Evolutionary conservation across 768 basidiomycete species (phyloP), one percentile per base, ranked within the genome.

Genomic region (Hebeloma cylindrosporum): DNA sequence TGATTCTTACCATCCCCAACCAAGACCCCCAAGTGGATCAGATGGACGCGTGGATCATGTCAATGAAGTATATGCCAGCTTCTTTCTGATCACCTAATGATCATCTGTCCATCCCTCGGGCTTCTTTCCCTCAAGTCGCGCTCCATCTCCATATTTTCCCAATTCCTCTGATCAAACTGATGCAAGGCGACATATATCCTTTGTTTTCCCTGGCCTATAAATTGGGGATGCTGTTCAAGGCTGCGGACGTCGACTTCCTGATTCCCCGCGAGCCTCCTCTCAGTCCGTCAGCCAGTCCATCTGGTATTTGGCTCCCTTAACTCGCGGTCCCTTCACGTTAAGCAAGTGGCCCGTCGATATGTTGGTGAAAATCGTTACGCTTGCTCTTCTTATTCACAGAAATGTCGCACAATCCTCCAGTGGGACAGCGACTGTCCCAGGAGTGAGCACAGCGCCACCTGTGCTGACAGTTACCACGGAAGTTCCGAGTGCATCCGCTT

Each of bases 401-500:
- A 31, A 43, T 1, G 45, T 46, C 3, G 50, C 52, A 25, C 50
- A 47, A 28, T 43, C 52, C 3, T 39, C 45, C 17, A 41, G 44
- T 16, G 42, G 49, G 28, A 53, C 54, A n/a, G 34, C 54, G 13
- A 51, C 54, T 11, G 51, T 51, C 27, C 27, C 53, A 7, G 37
- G 42, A 11, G 39, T 44, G 16, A 47, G 45, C 31, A 55, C 57
- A 18, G 43, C 44, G 21, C 48, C 49, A 0, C 58, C 65, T 17
- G 48, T 73, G 11, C 58, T 75, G 37, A 73, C 77, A 1, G 59
- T 82, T 26, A 68, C 77, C 11, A 89, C 90, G 0, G 71, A 81
- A 25, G 70, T 80, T 0, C 80, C 90, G 4, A 83, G 76, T 45
- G 77, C 87, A 7, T 77, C 85, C 1, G 79, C 67, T 0, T 52